These are phyloP conservation scores for Zymoseptoria crescenta DNA, from an alignment of 2,329 filamentous ascomycete species.

Conservation along the genomic window DNA sequence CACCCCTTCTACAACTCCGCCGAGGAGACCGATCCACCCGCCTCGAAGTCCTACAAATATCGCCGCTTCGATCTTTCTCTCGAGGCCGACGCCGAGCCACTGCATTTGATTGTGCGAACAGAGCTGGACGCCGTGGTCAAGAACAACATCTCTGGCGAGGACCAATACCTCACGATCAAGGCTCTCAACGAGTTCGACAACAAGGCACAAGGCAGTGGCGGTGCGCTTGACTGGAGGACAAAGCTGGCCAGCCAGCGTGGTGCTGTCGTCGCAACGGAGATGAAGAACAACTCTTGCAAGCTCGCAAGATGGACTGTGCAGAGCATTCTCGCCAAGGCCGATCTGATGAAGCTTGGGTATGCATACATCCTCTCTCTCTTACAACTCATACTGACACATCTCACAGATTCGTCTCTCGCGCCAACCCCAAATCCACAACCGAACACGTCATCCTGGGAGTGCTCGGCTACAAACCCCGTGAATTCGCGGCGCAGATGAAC, in stretches of 20 bases:
- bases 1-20: constrained; percentile 97
- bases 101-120: constrained; percentile 87
- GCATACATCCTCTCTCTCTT: constrained; percentile 29
- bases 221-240: constrained; percentile 91
- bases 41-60: constrained; percentile 98
- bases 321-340: constrained; percentile 92
- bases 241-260: constrained; percentile 92
- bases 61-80: constrained; percentile 91
- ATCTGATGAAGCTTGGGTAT: constrained; percentile 95
- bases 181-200: constrained; percentile 98
- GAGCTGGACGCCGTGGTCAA: constrained; percentile 94
- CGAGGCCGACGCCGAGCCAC: constrained; percentile 81
- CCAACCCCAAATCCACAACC: constrained; percentile 84
- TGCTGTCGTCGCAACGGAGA: constrained; percentile 96
- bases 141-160: constrained; percentile 84
- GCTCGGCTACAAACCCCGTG: constrained; percentile 92
- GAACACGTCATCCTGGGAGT: constrained; percentile 94
- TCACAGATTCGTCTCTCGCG: constrained; percentile 81
- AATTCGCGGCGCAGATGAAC: constrained; percentile 98
- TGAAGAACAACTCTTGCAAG: constrained; percentile 99
- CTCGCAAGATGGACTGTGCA: constrained; percentile 96
- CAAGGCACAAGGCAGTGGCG: constrained; percentile 92
- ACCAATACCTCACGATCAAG: constrained; percentile 87
- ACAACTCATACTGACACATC: constrained; percentile 11
- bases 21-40: constrained; percentile 87